These are phyloP conservation scores for Aquilaria agallochum DNA, from an alignment of 441 rosid genomes.

Conservation along the genomic window DNA sequence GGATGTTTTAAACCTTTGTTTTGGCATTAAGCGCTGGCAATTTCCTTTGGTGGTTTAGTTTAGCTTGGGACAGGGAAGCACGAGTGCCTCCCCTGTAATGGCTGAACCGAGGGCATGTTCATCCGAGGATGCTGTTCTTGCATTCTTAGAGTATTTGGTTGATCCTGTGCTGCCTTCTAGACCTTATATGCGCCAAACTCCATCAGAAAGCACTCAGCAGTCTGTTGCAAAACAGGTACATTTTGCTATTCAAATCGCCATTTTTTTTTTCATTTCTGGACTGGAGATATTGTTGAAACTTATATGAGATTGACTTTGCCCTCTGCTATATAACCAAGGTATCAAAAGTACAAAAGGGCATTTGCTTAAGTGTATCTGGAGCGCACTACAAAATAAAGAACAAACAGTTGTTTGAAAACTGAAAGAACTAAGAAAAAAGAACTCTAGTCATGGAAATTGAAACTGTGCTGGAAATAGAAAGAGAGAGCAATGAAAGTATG, in stretches of 20 bases:
- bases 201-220: conserved; percentile 39
- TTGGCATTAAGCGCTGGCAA: too few relatives aligned
- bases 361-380: neutral
- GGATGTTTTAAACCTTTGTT: too few relatives aligned
- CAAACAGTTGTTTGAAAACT: neutral
- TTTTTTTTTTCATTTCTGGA: neutral
- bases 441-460: too few relatives aligned
- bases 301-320: too few relatives aligned
- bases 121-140: conserved; percentile 61
- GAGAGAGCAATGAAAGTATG: neutral
- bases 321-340: too few relatives aligned
- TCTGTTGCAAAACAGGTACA: conserved; percentile 71
- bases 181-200: conserved; percentile 28
- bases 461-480: neutral
- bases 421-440: neutral
- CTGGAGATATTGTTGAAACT: neutral
- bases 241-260: neutral
- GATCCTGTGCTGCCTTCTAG: conserved; percentile 66
- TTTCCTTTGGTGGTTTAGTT: too few relatives aligned
- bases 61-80: too few relatives aligned
- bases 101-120: conserved; percentile 29
- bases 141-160: conserved; percentile 56
- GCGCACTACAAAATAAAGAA: neutral
- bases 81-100: too few relatives aligned
- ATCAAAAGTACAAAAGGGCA: too few relatives aligned